Conservation (phyloP, 23 red algal species). For the Cyanidioschyzon merolae region DNA sequence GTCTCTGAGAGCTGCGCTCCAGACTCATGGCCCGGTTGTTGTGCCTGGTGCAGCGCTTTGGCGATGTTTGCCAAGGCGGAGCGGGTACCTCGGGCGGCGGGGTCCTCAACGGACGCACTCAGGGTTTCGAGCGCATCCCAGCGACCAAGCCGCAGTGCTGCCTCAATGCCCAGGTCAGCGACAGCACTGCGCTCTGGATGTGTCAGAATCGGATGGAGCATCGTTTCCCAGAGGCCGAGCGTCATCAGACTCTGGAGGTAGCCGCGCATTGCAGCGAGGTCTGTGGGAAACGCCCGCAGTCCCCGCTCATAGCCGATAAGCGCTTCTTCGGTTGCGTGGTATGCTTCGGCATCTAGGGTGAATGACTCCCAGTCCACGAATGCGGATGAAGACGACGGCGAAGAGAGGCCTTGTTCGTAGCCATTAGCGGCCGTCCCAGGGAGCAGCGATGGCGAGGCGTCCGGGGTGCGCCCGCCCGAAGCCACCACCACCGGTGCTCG, state of each 20-base stretch:
- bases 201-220: constrained; percentile 40
- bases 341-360: constrained; percentile 54
- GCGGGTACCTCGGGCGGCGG: not conserved
- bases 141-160: constrained; percentile 63
- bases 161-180: constrained; percentile 41
- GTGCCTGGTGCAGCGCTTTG: not conserved
- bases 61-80: not conserved
- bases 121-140: constrained; percentile 49
- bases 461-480: not conserved
- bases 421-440: too few relatives aligned
- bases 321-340: constrained; percentile 41
- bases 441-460: too few relatives aligned
- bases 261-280: constrained; percentile 17
- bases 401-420: too few relatives aligned
- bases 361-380: not conserved
- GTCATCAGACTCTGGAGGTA: constrained; percentile 55
- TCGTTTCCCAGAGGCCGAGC: constrained; percentile 71
- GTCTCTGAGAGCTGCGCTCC: not conserved
- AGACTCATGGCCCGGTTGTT: not conserved
- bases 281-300: constrained; percentile 26
- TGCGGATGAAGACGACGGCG: not conserved
- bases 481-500: not conserved
- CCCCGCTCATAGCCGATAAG: constrained; percentile 46
- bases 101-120: not conserved
- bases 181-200: constrained; percentile 17